Conservation (phyloP, 139 green algal genomes). For the Closterium sp. region DNA sequence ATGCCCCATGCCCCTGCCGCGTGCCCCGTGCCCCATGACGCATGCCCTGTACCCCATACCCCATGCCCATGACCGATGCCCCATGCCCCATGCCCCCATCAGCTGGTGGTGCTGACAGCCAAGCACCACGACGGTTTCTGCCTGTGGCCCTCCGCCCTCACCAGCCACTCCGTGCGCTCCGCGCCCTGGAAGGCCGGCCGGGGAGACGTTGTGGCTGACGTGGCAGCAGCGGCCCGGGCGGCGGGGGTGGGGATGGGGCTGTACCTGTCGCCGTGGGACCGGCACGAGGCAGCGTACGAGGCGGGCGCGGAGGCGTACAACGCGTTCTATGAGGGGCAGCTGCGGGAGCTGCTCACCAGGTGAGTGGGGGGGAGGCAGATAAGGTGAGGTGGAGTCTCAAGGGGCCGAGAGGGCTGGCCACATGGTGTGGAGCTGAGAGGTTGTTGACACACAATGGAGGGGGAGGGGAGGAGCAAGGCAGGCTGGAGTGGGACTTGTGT, state of each 20-base stretch:
- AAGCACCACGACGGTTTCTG: constrained; percentile 37
- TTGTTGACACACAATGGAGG: background rate
- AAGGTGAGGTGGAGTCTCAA: no score
- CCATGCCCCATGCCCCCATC: no score
- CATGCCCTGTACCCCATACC: background rate
- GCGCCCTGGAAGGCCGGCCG: constrained; percentile 9
- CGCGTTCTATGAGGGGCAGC: constrained; percentile 12
- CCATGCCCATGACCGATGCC: background rate
- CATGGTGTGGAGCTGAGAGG: background rate
- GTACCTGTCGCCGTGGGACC: constrained; percentile 14
- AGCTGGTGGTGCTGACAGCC: background rate
- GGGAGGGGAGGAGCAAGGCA: background rate
- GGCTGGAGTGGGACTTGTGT: background rate
- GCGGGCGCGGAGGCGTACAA: background rate
- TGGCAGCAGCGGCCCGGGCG: background rate
- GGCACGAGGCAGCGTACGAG: constrained; percentile 3
- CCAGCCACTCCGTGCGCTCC: background rate
- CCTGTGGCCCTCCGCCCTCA: constrained; percentile 7
- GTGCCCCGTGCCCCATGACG: background rate
- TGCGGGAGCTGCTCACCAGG: constrained; percentile 2
- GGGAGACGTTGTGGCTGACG: constrained; percentile 17
- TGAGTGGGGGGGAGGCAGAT: background rate
- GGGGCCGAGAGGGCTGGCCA: no score
- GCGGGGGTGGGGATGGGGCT: constrained; percentile 3
- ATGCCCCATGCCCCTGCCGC: no score